phyloP scores from a whole-genome alignment of 139 green algal species.

The Mychonastes homosphaera region DNA sequence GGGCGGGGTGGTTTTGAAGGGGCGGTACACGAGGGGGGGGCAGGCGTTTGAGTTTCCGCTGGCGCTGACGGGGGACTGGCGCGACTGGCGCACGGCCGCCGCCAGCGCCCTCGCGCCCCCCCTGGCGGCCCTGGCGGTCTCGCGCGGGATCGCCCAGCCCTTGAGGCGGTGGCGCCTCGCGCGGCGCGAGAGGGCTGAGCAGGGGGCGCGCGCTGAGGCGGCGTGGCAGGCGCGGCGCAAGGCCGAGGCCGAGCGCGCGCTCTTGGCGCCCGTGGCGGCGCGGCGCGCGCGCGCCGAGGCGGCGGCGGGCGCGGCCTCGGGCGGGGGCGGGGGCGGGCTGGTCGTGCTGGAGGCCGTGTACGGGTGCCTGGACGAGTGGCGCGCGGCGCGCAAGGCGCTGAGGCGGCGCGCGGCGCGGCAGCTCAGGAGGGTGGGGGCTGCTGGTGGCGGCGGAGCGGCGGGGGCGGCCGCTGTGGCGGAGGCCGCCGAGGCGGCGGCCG shows the following conservation, averaged over 20 bases:
- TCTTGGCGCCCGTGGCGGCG: conserved; percentile 28
- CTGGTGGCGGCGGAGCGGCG: too few species aligned
- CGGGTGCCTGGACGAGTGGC: conserved; percentile 21
- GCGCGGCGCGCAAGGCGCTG: not conserved
- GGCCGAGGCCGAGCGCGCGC: conserved; percentile 17
- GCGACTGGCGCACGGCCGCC: conserved; percentile 20
- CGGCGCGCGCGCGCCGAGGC: conserved; percentile 23
- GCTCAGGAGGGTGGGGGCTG: not conserved
- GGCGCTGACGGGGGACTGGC: conserved; percentile 10
- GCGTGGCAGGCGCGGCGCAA: conserved; percentile 1
- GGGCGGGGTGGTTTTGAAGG: conserved; percentile 11
- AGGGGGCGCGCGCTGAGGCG: conserved; percentile 15
- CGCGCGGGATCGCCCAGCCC: conserved; percentile 26
- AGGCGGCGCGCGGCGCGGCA: not conserved
- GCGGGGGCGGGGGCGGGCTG: conserved; percentile 15
- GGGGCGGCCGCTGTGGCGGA: too few species aligned
- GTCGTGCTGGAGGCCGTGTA: conserved; percentile 39
- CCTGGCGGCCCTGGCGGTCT: conserved; percentile 17
- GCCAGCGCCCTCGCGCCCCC: conserved; percentile 28
- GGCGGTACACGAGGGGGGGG: conserved; percentile 11
- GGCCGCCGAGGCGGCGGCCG: too few species aligned
- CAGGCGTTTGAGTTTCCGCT: conserved; percentile 32
- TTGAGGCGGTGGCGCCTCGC: conserved; percentile 16
- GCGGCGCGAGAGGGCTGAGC: conserved; percentile 2
- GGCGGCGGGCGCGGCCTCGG: conserved; percentile 1